A percentile compares a stretch with the other conserved stretches of the same genome.
phyloP scores from a whole-genome alignment of 345 rosid species.

The Citrus hindsii region DNA sequence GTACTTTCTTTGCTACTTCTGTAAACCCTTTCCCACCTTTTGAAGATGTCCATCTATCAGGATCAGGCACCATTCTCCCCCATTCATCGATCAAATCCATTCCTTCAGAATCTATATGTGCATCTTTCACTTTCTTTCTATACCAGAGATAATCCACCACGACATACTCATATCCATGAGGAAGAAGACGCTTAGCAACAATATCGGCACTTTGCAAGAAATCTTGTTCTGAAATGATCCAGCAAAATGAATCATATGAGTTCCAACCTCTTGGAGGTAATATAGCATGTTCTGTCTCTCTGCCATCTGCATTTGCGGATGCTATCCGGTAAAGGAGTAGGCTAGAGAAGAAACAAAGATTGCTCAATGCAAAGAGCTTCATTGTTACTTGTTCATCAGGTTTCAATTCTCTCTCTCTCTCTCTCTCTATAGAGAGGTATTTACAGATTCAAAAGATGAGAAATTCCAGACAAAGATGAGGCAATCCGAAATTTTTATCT shows the following conservation, averaged over 20 bases:
- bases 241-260: conserved; percentile 84
- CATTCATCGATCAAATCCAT: conserved; percentile 86
- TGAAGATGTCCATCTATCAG: conserved; percentile 34
- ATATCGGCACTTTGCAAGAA: conserved; percentile 63
- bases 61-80: conserved; percentile 87
- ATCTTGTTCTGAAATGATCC: conserved; percentile 77
- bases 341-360: not conserved
- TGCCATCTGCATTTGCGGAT: not conserved
- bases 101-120: conserved; percentile 59
- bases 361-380: not conserved
- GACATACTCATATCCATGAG: conserved; percentile 78
- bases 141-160: conserved; percentile 96
- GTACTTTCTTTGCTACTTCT: conserved; percentile 66
- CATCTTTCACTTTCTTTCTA: conserved; percentile 66
- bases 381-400: not conserved
- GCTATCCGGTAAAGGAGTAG: conserved; percentile 22
- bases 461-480: not conserved
- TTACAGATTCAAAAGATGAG: not conserved
- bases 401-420: not conserved
- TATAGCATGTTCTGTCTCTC: conserved; percentile 37
- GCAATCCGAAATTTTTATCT: not conserved
- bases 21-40: conserved; percentile 67
- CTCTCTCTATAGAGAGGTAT: not conserved
- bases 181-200: conserved; percentile 50
- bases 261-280: conserved; percentile 95